Percentiles rank a stretch among this genome's conserved stretches.
Evolutionary conservation across 805 yeast genomes (phyloP).

Genomic region (Nadsonia fulvescens): DNA sequence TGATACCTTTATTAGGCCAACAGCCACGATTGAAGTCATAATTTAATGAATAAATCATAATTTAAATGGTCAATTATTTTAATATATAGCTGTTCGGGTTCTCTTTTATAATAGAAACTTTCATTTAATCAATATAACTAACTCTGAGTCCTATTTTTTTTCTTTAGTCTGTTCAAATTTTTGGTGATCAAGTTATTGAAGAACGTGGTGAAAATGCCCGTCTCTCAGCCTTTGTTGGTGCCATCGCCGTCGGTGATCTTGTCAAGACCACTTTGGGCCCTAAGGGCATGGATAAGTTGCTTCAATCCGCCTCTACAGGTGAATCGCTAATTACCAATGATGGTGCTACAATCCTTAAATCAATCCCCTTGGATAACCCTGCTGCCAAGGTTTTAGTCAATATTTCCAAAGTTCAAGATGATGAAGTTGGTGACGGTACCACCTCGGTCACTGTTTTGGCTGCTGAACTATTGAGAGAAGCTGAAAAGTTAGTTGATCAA

Average conservation of each 20-base stretch:
- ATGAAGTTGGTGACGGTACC: constrained; percentile 97
- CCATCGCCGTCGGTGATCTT: constrained; percentile 96
- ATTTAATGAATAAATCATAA: too few relatives aligned
- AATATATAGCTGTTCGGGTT: too few relatives aligned
- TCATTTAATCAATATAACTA: too few relatives aligned
- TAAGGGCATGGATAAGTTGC: constrained; percentile 93
- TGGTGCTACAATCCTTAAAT: constrained; percentile 90
- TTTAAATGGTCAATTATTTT: too few relatives aligned
- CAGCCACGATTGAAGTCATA: too few relatives aligned
- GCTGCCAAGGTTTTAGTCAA: constrained; percentile 94
- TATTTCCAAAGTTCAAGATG: constrained; percentile 89
- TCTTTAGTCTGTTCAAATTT: constrained; percentile 79
- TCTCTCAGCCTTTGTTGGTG: constrained; percentile 91
- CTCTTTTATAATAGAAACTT: too few relatives aligned
- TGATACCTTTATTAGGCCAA: too few relatives aligned
- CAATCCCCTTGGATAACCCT: constrained; percentile 91
- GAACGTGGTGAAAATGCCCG: constrained; percentile 98
- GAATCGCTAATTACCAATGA: constrained; percentile 80
- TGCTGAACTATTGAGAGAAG: constrained; percentile 88
- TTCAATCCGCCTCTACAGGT: constrained; percentile 73
- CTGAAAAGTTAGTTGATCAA: constrained; percentile 78
- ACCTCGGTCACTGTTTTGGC: constrained; percentile 89
- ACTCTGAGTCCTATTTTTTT: too few relatives aligned
- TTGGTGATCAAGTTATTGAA: constrained; percentile 94
- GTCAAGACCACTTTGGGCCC: constrained; percentile 93